Base-by-base conservation (phyloP, 2,329 filamentous ascomycete genomes). In the Phaeosphaeriaceae sp. region DNA sequence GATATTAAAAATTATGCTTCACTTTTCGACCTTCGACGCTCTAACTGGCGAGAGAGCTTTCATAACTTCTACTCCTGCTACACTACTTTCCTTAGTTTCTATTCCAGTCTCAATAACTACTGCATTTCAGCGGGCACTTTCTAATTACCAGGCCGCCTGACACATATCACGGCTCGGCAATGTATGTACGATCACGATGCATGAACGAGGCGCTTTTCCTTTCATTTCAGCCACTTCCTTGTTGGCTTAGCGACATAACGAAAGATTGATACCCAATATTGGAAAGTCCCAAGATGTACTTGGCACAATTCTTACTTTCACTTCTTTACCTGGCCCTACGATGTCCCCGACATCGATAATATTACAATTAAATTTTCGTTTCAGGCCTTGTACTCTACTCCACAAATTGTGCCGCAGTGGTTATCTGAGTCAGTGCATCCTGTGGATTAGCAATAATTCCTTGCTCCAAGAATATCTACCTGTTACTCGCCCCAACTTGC, bases 41-140 rank as follows among this genome's bases (percentile, higher is more conserved):
- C 37, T 23, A 40, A 37, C 26, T 23, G 30, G 29, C 28, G 28
- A 28, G 18, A 18, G 16, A 18, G 11, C 7, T 16, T 32, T 33
- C 13, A 8, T 23, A n/a, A 18, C 21, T 34, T 34, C 15, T 16
- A 3, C 11, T 16, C 29, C 18, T 41, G 38, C 26, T 32, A 32
- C 38, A 30, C 38, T 41, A 41, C 38, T 41, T 32, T 16, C n/a
- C 16, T 32, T 20, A 30, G 38, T 29, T 45, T 38, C 17, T 26
- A 38, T 9, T 45, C 32, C 26, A 18, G 35, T 34, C 23, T 38
- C n/a, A 18, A 20, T 29, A 23, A 46, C 18, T 58, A 47, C 52
- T 58, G 61, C 57, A 64, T 48, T 58, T 63, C 54, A 64, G 61
- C 61, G 61, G 58, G 61, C 58, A 58, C 61, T 63, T 53, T 52